These are phyloP conservation scores for Trichoderma erinaceum DNA, from an alignment of 495 filamentous ascomycete species.

Conservation along the genomic window DNA sequence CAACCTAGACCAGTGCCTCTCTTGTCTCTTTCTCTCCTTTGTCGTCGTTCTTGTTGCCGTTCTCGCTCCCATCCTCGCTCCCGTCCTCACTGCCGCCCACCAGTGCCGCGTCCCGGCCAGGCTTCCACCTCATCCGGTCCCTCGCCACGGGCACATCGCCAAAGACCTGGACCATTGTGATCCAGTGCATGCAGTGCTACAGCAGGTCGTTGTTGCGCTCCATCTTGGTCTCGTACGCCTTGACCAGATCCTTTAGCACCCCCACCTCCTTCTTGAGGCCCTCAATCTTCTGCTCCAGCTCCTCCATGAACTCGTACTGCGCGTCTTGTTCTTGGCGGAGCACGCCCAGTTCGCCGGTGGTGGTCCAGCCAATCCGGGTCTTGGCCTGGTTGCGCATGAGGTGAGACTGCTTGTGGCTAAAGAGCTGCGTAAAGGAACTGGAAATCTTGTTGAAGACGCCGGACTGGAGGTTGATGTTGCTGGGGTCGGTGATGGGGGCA, in stretches of 20 bases:
- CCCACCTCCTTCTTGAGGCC: neutral
- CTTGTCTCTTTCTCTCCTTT: neutral
- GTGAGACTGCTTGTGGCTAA: neutral
- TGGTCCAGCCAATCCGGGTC: neutral
- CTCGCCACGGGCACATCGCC: slow-evolving; percentile 1
- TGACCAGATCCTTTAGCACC: neutral
- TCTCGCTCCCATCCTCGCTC: neutral
- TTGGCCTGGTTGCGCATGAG: neutral
- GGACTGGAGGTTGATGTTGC: neutral
- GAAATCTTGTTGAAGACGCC: neutral
- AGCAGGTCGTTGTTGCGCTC: neutral
- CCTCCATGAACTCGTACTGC: slow-evolving; percentile 4
- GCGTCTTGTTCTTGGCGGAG: neutral
- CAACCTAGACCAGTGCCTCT: neutral
- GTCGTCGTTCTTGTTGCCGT: neutral
- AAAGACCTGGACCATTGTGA: slow-evolving; percentile 2
- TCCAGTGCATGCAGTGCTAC: slow-evolving; percentile 11
- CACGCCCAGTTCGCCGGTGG: neutral
- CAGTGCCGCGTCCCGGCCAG: neutral
- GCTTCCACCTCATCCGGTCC: slow-evolving; percentile 4
- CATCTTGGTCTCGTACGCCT: slow-evolving; percentile 2
- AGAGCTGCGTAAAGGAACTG: neutral
- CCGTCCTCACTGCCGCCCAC: neutral
- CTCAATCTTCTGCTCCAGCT: slow-evolving; percentile 3
- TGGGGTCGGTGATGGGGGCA: neutral